Conservation (phyloP, 495 filamentous ascomycete genomes). For the Penicillium simplicissimum region DNA sequence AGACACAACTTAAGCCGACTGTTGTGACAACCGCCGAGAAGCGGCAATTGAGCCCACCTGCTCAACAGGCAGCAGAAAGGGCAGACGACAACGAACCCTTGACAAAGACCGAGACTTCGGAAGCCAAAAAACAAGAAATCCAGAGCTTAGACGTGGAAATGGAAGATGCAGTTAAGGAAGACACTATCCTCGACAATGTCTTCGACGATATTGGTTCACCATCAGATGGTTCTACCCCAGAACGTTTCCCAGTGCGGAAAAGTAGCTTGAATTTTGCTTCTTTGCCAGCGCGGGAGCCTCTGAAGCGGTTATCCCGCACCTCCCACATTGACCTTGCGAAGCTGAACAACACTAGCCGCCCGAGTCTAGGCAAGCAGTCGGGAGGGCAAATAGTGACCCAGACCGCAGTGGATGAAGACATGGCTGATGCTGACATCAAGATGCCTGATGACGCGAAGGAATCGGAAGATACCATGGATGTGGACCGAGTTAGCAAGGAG, state of each 20-base stretch:
- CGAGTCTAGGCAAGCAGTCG: conserved; percentile 57
- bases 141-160: conserved; percentile 25
- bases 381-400: conserved; percentile 42
- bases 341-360: conserved; percentile 34
- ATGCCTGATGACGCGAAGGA: conserved; percentile 59
- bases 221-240: conserved; percentile 63
- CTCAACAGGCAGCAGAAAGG: conserved; percentile 11
- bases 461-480: conserved; percentile 35
- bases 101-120: conserved; percentile 17
- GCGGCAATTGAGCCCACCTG: conserved; percentile 16
- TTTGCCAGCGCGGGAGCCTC: conserved; percentile 84
- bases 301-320: conserved; percentile 71
- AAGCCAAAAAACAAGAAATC: conserved; percentile 20
- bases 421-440: conserved; percentile 53
- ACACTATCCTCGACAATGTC: conserved; percentile 51
- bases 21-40: conserved; percentile 5
- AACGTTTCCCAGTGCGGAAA: conserved; percentile 70
- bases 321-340: conserved; percentile 75
- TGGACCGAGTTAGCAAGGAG: conserved; percentile 47
- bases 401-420: conserved; percentile 34
- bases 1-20: conserved; percentile 7
- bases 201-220: conserved; percentile 59
- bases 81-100: conserved; percentile 7
- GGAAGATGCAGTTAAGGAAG: conserved; percentile 44
- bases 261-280: conserved; percentile 93